phyloP scores from a whole-genome alignment of 805 yeast species.

The Pichia kluyveri region DNA sequence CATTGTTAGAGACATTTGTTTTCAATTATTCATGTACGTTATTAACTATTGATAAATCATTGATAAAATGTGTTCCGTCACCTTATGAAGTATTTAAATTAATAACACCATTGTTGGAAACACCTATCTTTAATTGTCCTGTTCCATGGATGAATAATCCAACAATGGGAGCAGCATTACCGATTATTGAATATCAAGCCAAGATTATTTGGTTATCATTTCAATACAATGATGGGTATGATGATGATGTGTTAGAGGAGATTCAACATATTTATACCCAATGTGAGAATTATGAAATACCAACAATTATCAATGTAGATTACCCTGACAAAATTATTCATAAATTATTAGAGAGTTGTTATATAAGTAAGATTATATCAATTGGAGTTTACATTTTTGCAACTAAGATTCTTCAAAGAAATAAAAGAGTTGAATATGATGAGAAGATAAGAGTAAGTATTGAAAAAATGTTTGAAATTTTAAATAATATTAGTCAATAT shows the following conservation, averaged over 20 bases:
- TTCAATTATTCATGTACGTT: slow-evolving; percentile 34
- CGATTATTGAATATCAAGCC: slow-evolving; percentile 31
- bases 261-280: too few relatives aligned
- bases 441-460: slow-evolving; percentile 6
- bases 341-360: slow-evolving; percentile 15
- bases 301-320: slow-evolving; percentile 9
- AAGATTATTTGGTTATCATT: slow-evolving; percentile 29
- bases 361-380: slow-evolving; percentile 11
- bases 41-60: slow-evolving; percentile 25
- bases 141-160: slow-evolving; percentile 35
- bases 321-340: slow-evolving; percentile 12
- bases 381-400: slow-evolving; percentile 11
- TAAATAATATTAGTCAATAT: slow-evolving; percentile 9
- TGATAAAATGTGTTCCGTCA: slow-evolving; percentile 27
- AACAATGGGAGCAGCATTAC: slow-evolving; percentile 30
- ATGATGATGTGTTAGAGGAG: slow-evolving; percentile 1
- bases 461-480: slow-evolving; percentile 3
- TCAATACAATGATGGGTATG: slow-evolving; percentile 6
- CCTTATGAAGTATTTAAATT: slow-evolving; percentile 33
- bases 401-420: slow-evolving; percentile 8
- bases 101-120: slow-evolving; percentile 21
- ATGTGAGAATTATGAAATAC: slow-evolving; percentile 5
- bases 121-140: slow-evolving; percentile 27
- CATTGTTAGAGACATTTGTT: slow-evolving; percentile 35
- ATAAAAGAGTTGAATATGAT: not conserved